Conservation (phyloP, 805 yeast genomes). For the Schwanniomyces yamadae region DNA sequence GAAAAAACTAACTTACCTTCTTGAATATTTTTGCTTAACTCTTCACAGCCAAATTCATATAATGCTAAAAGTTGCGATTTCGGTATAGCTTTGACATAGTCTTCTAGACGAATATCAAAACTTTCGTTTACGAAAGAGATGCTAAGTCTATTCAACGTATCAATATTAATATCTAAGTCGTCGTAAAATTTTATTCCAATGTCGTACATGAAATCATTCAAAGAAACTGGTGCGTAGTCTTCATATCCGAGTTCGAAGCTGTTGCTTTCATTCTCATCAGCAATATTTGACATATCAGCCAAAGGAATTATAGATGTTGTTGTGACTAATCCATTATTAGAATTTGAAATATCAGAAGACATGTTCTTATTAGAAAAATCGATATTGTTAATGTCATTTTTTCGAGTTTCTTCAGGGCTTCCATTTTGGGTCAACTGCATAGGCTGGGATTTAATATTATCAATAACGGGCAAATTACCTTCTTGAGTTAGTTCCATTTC, state of each 20-base stretch:
- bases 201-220: slow-evolving; percentile 38
- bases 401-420: background rate
- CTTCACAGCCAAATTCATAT: slow-evolving; percentile 54
- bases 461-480: background rate
- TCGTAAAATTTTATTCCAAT: slow-evolving; percentile 46
- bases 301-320: slow-evolving; percentile 29
- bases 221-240: slow-evolving; percentile 31
- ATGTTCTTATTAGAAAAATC: background rate
- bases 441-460: slow-evolving; percentile 13
- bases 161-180: slow-evolving; percentile 39
- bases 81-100: slow-evolving; percentile 38
- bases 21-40: slow-evolving; percentile 48
- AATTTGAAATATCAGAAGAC: background rate
- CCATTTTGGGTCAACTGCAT: slow-evolving; percentile 22
- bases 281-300: slow-evolving; percentile 15
- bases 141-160: slow-evolving; percentile 22
- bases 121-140: slow-evolving; percentile 12
- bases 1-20: slow-evolving; percentile 50
- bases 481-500: slow-evolving; percentile 13
- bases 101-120: slow-evolving; percentile 20
- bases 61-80: slow-evolving; percentile 46
- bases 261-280: slow-evolving; percentile 15
- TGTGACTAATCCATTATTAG: background rate
- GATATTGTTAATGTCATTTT: background rate
- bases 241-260: too few species aligned